A percentile compares a stretch with the other conserved stretches of the same genome.
Conservation (phyloP, 2,329 filamentous ascomycete species). For the Orbilia ellipsospora region DNA sequence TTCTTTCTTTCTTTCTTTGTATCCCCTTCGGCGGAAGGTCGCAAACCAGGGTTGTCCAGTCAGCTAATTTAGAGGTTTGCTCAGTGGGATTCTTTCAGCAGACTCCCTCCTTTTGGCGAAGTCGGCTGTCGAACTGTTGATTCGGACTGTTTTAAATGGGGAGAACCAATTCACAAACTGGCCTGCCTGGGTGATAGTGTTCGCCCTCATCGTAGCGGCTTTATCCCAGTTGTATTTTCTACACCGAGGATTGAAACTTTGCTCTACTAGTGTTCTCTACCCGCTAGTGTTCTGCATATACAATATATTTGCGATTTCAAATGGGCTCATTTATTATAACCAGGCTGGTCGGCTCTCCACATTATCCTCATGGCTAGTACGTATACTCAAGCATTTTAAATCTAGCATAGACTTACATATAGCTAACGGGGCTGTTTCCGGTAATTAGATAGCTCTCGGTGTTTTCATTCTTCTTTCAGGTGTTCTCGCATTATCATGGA, state of each 20-base stretch:
- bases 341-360: constrained; percentile 83
- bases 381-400: constrained; percentile 3
- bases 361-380: constrained; percentile 75
- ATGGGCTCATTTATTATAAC: constrained; percentile 95
- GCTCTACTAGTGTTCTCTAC: constrained; percentile 94
- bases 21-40: too few species aligned
- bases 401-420: background rate
- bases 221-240: constrained; percentile 94
- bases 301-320: constrained; percentile 97
- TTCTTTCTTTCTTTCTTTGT: too few species aligned
- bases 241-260: constrained; percentile 90
- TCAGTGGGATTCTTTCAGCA: constrained; percentile 86
- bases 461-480: constrained; percentile 86
- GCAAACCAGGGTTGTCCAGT: background rate
- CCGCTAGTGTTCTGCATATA: constrained; percentile 98
- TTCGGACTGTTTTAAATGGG: constrained; percentile 83
- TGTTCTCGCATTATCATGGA: constrained; percentile 92
- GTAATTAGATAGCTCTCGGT: constrained; percentile 76
- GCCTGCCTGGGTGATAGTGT: constrained; percentile 91
- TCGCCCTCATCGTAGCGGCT: constrained; percentile 82
- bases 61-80: background rate
- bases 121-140: constrained; percentile 92
- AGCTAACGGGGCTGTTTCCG: background rate
- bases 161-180: constrained; percentile 94
- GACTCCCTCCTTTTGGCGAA: constrained; percentile 94